A percentile compares a stretch with the other conserved stretches of the same genome.
Conservation (phyloP, 257 asterid species). For the Solanum piurae region DNA sequence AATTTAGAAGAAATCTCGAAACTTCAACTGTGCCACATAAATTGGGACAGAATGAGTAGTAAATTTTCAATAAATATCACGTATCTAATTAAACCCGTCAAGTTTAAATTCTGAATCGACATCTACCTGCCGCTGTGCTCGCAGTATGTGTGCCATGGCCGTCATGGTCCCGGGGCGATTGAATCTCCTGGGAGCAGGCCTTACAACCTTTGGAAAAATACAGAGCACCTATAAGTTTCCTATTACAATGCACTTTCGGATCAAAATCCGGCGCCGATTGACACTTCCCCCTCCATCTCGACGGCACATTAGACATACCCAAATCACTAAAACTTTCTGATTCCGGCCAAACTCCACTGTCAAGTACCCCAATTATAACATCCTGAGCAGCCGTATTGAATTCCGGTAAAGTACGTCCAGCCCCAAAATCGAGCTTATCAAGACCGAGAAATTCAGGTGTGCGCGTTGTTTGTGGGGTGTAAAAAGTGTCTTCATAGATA, state of each 20-base stretch:
- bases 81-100: not conserved
- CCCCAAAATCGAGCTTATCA: conserved; percentile 6
- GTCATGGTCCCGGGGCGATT: conserved; percentile 32
- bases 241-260: conserved; percentile 30
- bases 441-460: conserved; percentile 34
- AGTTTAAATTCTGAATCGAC: not conserved
- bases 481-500: conserved; percentile 25
- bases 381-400: conserved; percentile 25
- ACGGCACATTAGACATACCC: conserved; percentile 18
- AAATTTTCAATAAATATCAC: not conserved
- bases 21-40: no score
- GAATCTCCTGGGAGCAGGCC: not conserved
- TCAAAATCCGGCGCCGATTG: conserved; percentile 18
- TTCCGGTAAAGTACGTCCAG: conserved; percentile 7
- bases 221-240: conserved; percentile 32
- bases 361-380: conserved; percentile 33
- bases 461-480: conserved; percentile 33
- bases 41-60: not conserved
- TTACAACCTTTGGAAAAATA: conserved; percentile 23
- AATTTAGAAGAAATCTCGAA: not conserved
- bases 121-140: conserved; percentile 28
- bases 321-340: conserved; percentile 25
- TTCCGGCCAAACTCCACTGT: conserved; percentile 45
- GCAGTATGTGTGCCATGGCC: conserved; percentile 50
- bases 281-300: conserved; percentile 31